These are phyloP conservation scores for Mycena citricolor DNA, from an alignment of 1,284 basidiomycete species.

Conservation along the genomic window DNA sequence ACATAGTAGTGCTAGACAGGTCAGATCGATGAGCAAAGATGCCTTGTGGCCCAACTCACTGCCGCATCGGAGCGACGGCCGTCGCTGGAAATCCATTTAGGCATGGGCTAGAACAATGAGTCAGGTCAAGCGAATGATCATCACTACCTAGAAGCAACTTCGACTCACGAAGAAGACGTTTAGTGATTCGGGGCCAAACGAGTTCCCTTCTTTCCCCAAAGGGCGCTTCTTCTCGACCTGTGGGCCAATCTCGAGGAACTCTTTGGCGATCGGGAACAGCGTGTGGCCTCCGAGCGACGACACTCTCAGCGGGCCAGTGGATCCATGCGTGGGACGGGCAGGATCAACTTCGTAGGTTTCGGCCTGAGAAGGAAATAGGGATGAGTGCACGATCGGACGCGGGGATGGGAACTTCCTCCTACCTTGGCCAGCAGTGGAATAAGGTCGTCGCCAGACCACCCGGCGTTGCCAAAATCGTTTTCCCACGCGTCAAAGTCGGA, in stretches of 20 bases:
- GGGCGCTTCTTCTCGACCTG: constrained; percentile 44
- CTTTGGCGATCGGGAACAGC: constrained; percentile 35
- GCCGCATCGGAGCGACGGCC: constrained; percentile 54
- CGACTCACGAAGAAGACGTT: constrained; percentile 41
- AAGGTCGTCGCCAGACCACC: constrained; percentile 43
- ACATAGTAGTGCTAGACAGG: constrained; percentile 44
- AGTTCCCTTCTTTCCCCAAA: constrained; percentile 42
- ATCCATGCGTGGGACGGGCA: constrained; percentile 45
- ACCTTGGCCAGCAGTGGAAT: constrained; percentile 47
- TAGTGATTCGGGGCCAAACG: constrained; percentile 28
- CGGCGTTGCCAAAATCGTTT: constrained; percentile 38
- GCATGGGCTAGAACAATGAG: not conserved
- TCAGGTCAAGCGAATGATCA: constrained; percentile 26
- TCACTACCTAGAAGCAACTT: no score
- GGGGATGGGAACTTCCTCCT: not conserved
- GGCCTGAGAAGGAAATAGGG: constrained; percentile 35
- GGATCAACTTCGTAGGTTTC: constrained; percentile 46
- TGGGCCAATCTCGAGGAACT: constrained; percentile 47
- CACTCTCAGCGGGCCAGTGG: constrained; percentile 51
- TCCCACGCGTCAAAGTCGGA: constrained; percentile 51
- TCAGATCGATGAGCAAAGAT: not conserved
- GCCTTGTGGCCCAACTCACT: not conserved
- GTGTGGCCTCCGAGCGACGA: constrained; percentile 39
- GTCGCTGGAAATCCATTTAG: constrained; percentile 30
- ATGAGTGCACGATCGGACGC: no score